Conservation (phyloP, 2,329 filamentous ascomycete species). For the Aulographum hederae region DNA sequence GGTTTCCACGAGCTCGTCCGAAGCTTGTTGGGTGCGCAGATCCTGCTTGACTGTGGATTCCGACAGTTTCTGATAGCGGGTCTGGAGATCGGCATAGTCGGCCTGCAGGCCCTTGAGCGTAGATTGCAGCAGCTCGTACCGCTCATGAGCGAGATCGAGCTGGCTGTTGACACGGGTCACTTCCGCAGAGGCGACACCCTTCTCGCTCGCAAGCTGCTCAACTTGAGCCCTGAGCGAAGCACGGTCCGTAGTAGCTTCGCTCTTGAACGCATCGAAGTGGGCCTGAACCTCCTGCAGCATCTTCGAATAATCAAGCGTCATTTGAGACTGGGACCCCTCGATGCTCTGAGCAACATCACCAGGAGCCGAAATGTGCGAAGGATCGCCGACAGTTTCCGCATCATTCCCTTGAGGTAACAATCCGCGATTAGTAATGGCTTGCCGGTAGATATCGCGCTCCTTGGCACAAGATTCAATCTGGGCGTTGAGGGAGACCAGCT, state of each 20-base stretch:
- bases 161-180: constrained; percentile 66
- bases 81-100: constrained; percentile 76
- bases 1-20: constrained; percentile 80
- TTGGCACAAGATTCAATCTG: constrained; percentile 87
- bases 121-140: constrained; percentile 74
- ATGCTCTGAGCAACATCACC: constrained; percentile 15
- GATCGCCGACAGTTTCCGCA: constrained; percentile 37
- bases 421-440: constrained; percentile 67
- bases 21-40: constrained; percentile 73
- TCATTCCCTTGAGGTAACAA: constrained; percentile 41
- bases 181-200: constrained; percentile 65
- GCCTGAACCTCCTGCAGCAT: constrained; percentile 73
- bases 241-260: constrained; percentile 67
- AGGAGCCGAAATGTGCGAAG: constrained; percentile 18
- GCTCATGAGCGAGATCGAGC: constrained; percentile 61
- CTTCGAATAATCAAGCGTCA: constrained; percentile 52
- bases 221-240: constrained; percentile 71
- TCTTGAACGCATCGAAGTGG: constrained; percentile 77
- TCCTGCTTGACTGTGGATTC: constrained; percentile 83
- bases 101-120: constrained; percentile 71
- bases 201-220: constrained; percentile 64
- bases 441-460: constrained; percentile 93
- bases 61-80: constrained; percentile 56
- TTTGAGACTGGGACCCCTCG: constrained; percentile 29
- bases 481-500: constrained; percentile 62